These are phyloP conservation scores for Penicillium egyptiacum DNA, from an alignment of 495 filamentous ascomycete species.

Conservation along the genomic window DNA sequence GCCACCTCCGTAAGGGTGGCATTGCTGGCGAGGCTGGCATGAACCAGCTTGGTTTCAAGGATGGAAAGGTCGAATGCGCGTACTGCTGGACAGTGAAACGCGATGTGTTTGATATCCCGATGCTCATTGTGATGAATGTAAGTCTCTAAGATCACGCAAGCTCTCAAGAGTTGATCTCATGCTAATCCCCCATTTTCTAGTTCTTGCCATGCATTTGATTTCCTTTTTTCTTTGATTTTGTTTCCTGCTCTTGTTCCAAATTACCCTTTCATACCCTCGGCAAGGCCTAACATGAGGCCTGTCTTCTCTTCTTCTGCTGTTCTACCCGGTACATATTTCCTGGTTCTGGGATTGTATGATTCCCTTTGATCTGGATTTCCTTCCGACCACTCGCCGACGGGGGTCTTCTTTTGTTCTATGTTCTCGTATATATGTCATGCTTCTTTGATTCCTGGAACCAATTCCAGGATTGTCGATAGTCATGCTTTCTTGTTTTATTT, in stretches of 20 bases:
- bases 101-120: constrained; percentile 97
- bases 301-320: constrained; percentile 17
- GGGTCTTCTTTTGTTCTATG: not conserved
- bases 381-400: constrained; percentile 7
- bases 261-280: constrained; percentile 25
- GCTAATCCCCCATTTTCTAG: constrained; percentile 24
- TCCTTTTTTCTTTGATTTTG: constrained; percentile 8
- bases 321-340: constrained; percentile 26
- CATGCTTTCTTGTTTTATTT: constrained; percentile 13
- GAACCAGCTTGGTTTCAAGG: constrained; percentile 70
- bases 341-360: constrained; percentile 33
- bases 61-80: constrained; percentile 90
- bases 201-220: constrained; percentile 52
- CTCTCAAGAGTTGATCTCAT: not conserved
- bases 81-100: constrained; percentile 96
- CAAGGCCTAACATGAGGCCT: constrained; percentile 10
- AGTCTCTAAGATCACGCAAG: constrained; percentile 41
- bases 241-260: constrained; percentile 10
- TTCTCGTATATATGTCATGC: constrained; percentile 13
- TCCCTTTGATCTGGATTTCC: constrained; percentile 20
- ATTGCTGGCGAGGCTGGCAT: constrained; percentile 79
- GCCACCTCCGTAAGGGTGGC: constrained; percentile 47
- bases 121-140: constrained; percentile 97
- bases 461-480: constrained; percentile 12
- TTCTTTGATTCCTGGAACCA: not conserved